These are phyloP conservation scores for Danielia oregonensis DNA, from an alignment of 805 yeast species.

Conservation along the genomic window DNA sequence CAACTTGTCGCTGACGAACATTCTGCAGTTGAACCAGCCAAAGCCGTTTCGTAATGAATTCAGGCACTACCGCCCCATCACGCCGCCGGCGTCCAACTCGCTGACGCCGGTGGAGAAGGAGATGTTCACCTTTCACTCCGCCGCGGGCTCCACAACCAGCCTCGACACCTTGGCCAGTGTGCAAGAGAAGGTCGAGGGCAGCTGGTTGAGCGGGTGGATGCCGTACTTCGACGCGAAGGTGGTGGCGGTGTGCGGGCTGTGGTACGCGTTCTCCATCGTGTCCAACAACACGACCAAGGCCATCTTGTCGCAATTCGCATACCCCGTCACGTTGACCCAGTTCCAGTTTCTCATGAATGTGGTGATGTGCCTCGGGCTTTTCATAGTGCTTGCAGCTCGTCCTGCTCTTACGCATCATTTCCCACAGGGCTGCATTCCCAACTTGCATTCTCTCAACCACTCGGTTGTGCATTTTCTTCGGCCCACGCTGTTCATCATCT, in stretches of 20 bases:
- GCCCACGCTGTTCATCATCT: constrained; percentile 51
- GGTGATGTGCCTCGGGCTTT: constrained; percentile 48
- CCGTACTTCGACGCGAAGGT: constrained; percentile 13
- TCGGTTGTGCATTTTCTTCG: constrained; percentile 40
- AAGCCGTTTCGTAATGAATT: constrained; percentile 16
- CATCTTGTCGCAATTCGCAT: constrained; percentile 63
- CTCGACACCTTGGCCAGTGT: not conserved
- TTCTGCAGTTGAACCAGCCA: constrained; percentile 25
- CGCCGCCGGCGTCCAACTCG: constrained; percentile 33
- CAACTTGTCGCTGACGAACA: constrained; percentile 32
- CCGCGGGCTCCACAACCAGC: not conserved
- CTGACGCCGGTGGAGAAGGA: constrained; percentile 28
- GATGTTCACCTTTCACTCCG: not conserved
- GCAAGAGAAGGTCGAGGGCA: not conserved
- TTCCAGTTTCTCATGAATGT: constrained; percentile 78
- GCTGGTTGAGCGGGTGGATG: not conserved
- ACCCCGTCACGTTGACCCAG: constrained; percentile 88
- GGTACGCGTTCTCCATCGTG: constrained; percentile 81
- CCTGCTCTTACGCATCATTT: constrained; percentile 20
- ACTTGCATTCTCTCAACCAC: constrained; percentile 18
- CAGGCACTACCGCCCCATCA: constrained; percentile 20
- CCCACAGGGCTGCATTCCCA: constrained; percentile 17
- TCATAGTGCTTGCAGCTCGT: constrained; percentile 28
- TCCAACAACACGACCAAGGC: constrained; percentile 80
- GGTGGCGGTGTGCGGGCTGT: constrained; percentile 53